Conservation (phyloP, 2,329 filamentous ascomycete species). For the Cytospora paraplurivora region DNA sequence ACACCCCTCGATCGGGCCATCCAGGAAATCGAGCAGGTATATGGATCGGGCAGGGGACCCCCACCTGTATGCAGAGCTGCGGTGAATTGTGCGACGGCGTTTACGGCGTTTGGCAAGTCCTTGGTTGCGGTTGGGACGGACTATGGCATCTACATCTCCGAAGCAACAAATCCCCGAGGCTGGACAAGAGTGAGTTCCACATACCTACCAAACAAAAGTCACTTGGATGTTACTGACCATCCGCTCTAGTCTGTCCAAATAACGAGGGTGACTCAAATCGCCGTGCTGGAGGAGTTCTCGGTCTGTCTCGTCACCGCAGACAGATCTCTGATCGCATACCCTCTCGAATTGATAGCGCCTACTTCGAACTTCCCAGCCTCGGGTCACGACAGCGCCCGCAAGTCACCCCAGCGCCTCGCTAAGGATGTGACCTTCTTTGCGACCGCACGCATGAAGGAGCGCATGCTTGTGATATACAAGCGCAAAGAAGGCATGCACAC, state of each 20-base stretch:
- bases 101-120: slow-evolving; percentile 78
- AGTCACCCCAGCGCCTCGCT: slow-evolving; percentile 88
- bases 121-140: slow-evolving; percentile 96
- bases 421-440: slow-evolving; percentile 97
- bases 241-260: slow-evolving; percentile 69
- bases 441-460: slow-evolving; percentile 95
- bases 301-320: slow-evolving; percentile 90
- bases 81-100: slow-evolving; percentile 92
- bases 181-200: slow-evolving; percentile 75
- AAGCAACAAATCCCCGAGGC: slow-evolving; percentile 84
- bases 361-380: slow-evolving; percentile 63
- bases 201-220: slow-evolving; percentile 11
- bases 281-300: slow-evolving; percentile 93
- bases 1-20: slow-evolving; percentile 93
- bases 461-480: slow-evolving; percentile 94
- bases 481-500: slow-evolving; percentile 90
- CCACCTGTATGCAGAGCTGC: slow-evolving; percentile 78
- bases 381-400: slow-evolving; percentile 70
- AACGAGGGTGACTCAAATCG: slow-evolving; percentile 82
- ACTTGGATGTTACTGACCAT: slow-evolving; percentile 30
- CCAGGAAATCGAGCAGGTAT: slow-evolving; percentile 79
- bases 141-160: slow-evolving; percentile 87
- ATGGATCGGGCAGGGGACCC: slow-evolving; percentile 70
- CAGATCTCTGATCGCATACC: slow-evolving; percentile 88
- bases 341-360: slow-evolving; percentile 79